Evolutionary conservation across 371 early-diverging fungal genomes (phyloP), one percentile per base, ranked within the genome.

Genomic region (Apophysomyces elegans): DNA sequence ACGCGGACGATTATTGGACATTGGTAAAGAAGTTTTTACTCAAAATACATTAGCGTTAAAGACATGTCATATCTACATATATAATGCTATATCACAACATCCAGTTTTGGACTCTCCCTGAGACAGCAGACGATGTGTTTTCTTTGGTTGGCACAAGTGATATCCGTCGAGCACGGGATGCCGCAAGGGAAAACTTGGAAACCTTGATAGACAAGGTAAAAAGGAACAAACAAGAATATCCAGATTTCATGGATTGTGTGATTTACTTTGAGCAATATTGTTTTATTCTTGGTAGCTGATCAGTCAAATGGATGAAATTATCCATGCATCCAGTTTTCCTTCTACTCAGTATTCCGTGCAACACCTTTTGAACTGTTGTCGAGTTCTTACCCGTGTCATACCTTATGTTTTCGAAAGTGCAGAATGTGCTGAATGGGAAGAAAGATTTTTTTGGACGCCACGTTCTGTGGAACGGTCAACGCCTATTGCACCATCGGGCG

Each of bases 141-240:
- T 90, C 93, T 38, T 87, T 95, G 21, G 86, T 95, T 43, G 85
- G 93, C n/a, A 86, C 90, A 3, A 86, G 87, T 32, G 96, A 96
- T 67, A 90, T 95, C 46, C 83, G 94, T 45, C 79, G 86, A 43
- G 88, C 90, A 13, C 82, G 93, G 62, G 92, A 93, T 70, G 70
- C 83, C 2, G 88, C 91, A 13, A 83, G 85, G 59, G 90, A 88
- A 56, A 94, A 94, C 74, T 73, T 95, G 47, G 88, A 86, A 62
- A 90, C 88, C 14, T 74, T 95, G 35, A 78, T 89, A 54, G 84
- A 84, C 70, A 91, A 85, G 79, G 88, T 86, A 71, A 71, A 62
- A 59, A 8, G 44, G n/a, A 54, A 38, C 47, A 35, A 50, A 35
- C 36, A 37, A 64, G 26, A 44, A 9, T 26, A 26, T 26, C 1